Evolutionary conservation across 1,284 basidiomycete species (phyloP).

Genomic region (Pascua guehoae): DNA sequence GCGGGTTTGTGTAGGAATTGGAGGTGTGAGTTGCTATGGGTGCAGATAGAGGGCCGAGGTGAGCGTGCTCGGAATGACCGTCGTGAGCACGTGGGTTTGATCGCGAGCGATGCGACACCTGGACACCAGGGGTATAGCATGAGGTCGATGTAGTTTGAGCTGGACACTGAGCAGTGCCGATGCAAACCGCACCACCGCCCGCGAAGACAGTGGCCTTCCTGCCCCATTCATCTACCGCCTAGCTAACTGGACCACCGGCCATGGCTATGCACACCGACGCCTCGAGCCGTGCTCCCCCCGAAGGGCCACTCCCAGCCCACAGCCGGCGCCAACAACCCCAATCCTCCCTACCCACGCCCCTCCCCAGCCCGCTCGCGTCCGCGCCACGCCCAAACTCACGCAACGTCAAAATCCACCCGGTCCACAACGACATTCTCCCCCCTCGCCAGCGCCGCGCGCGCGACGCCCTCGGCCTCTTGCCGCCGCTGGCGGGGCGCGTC

Average conservation of each 20-base stretch:
- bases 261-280: neutral
- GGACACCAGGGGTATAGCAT: too few relatives aligned
- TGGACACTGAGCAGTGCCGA: too few relatives aligned
- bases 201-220: too few relatives aligned
- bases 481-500: constrained; percentile 36
- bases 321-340: neutral
- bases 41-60: too few relatives aligned
- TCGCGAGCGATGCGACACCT: too few relatives aligned
- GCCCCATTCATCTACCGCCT: neutral
- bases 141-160: too few relatives aligned
- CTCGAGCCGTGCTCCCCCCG: too few relatives aligned
- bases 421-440: constrained; percentile 47
- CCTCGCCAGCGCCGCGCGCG: constrained; percentile 24
- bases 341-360: neutral
- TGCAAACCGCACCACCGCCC: too few relatives aligned
- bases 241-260: too few relatives aligned
- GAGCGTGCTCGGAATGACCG: too few relatives aligned
- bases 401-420: constrained; percentile 42
- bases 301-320: neutral
- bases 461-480: constrained; percentile 41
- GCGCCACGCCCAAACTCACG: constrained; percentile 24
- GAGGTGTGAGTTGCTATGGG: too few relatives aligned
- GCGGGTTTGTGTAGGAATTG: neutral
- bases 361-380: neutral
- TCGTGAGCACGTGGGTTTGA: too few relatives aligned